Percentiles rank a stretch among this genome's conserved stretches.
Conservation (phyloP, 2,329 filamentous ascomycete genomes). For the Aspergillus aculeatinus region DNA sequence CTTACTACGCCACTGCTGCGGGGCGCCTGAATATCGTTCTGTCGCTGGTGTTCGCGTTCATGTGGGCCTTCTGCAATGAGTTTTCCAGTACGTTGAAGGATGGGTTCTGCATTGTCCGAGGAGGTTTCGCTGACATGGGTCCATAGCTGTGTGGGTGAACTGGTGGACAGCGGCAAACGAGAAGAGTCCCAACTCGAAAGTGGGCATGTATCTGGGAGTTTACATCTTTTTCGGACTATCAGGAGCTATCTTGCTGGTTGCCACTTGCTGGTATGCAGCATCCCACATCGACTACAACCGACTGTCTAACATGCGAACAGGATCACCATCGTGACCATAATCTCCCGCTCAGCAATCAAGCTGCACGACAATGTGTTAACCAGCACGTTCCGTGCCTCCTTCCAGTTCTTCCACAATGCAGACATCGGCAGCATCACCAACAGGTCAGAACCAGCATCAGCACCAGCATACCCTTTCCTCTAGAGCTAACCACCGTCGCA, state of each 20-base stretch:
- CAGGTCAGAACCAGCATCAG: not conserved
- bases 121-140: not conserved
- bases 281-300: no score
- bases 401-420: constrained; percentile 21
- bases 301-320: not conserved
- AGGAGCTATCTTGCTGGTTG: not conserved
- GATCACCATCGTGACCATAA: not conserved
- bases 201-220: constrained; percentile 41
- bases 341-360: not conserved
- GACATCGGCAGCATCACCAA: constrained; percentile 15
- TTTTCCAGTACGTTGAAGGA: not conserved
- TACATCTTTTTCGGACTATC: constrained; percentile 22
- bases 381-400: constrained; percentile 18
- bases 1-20: not conserved
- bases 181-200: constrained; percentile 35
- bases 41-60: not conserved
- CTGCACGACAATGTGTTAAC: constrained; percentile 15
- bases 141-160: constrained; percentile 47
- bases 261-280: not conserved
- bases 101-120: not conserved
- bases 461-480: not conserved
- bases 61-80: not conserved
- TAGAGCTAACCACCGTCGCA: not conserved
- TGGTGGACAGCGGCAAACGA: constrained; percentile 50
- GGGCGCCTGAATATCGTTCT: not conserved